These are phyloP conservation scores for Apiotrichum domesticum DNA, from an alignment of 1,284 basidiomycete genomes.

Conservation along the genomic window DNA sequence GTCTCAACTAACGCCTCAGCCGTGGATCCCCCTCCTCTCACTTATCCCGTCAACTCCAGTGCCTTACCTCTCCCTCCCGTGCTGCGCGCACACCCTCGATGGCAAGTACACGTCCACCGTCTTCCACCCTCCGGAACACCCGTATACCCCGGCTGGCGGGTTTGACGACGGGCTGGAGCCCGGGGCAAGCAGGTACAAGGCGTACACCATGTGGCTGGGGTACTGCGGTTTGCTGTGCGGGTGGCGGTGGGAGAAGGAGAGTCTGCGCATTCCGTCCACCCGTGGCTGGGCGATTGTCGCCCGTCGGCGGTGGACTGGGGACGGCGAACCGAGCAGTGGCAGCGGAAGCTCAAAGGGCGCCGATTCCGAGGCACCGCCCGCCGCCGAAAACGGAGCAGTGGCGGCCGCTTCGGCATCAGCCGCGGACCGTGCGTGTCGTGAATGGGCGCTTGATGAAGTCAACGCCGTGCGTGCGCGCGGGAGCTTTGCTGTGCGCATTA, in stretches of 20 bases:
- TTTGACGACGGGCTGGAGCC: constrained; percentile 46
- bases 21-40: constrained; percentile 72
- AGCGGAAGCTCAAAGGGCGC: too few species aligned
- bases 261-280: constrained; percentile 81
- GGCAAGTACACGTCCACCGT: constrained; percentile 36
- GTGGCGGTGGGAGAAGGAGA: constrained; percentile 81
- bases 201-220: constrained; percentile 76
- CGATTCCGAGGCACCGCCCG: too few species aligned
- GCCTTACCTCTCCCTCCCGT: constrained; percentile 85
- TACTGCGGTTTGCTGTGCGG: constrained; percentile 64
- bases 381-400: too few species aligned
- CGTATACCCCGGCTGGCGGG: constrained; percentile 32
- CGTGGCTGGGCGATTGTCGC: constrained; percentile 74
- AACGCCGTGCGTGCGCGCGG: constrained; percentile 32
- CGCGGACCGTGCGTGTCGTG: constrained; percentile 23
- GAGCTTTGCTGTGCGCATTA: constrained; percentile 37
- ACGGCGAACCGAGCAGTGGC: too few species aligned
- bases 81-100: constrained; percentile 58
- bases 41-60: constrained; percentile 55
- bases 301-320: constrained; percentile 31
- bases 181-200: constrained; percentile 66
- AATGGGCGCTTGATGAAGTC: constrained; percentile 41
- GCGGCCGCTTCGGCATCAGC: not conserved
- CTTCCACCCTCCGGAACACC: constrained; percentile 45
- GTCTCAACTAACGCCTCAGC: constrained; percentile 34